Base-by-base conservation (phyloP, 2,329 filamentous ascomycete species). In the Alternaria conjuncta region DNA sequence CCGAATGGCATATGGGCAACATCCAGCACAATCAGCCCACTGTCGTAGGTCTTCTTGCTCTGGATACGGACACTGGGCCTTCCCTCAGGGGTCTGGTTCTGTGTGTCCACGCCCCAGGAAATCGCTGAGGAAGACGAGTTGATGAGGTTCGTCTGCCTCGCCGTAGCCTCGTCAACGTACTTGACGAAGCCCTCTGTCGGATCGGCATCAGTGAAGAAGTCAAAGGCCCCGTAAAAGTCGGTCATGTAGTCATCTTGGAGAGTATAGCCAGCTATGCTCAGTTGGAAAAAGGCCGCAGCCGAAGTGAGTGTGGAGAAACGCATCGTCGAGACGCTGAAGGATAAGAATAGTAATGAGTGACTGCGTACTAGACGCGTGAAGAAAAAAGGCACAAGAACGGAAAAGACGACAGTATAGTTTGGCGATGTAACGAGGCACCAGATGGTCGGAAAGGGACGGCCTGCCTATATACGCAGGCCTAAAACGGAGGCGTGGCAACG, bases 1-100 rank as follows among this genome's bases (percentile, higher is more conserved):
- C 82, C 83, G 10, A 79, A 80, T 1, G 85, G 85, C 77, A 86
- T 85, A 64, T 87, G 85, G 25, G 78, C 79, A 55, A 87, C 78
- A 69, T 87, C 84, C 28, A 82, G 70, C 4, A 85, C 79, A 36
- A 87, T 76, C n/a, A 85, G 74, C 21, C 84, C 84, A 25, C 76
- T 71, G 63, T 82, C 80, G 69, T 85, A 86, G 11, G 75, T 78
- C 47, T 81, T 78, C 63, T 83, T 84, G 71, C 81, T 83, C 36
- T 79, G 79, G 6, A 87, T 68, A 13, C 85, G 83, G 9, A 87
- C 75, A 56, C 82, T 84, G 13, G 79, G 77, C 5, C 85, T 78
- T 54, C 81, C 82, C 9, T 76, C 70, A 6, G 78, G 76, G 9
- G 79, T 74, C 26, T 78, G 64, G 56, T 73, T 81, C 50, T 71